Base-by-base conservation (phyloP, 192 early-diverging fungal species). In the Backusella parvicylindrica region DNA sequence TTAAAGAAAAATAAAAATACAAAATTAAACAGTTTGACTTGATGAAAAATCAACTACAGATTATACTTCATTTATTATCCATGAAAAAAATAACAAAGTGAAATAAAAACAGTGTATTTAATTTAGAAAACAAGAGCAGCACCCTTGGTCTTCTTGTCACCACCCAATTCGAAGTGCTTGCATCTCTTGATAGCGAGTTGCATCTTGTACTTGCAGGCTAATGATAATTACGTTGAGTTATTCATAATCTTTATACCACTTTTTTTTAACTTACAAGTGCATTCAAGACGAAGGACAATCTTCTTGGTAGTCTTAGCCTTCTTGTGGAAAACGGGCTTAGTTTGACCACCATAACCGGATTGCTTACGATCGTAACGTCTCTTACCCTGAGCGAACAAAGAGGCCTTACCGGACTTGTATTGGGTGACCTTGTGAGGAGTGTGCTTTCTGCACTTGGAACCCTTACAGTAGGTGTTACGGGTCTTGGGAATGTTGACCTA, bases 261-360 rank as follows among this genome's bases (percentile, higher is more conserved):
- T 12, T 60, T 26, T 23, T 23, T 5, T 60, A 26, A 68, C 67
- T 43, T 70, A 70, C 68, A 6, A 77, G 92, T 97, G 91, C 98
- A 99, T 88, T 99, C 97, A 49, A 99, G 89, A 91, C 96, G 95
- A 78, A 99, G 93, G 35, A 98, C 98, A 85, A 98, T 86, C 94
- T 99, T 99, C 92, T 98, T 99, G 88, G 96, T 99, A 79, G 98
- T 99, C 95, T 99, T 99, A 84, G 97, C 98, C 93, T 99, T 99
- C 93, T 99, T 99, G 95, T 98, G 97, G 96, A 99, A 99, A 81
- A 99, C 95, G 83, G 97, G 98, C 94, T 99, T 99, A 88, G 96
- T 98, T 89, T 99, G 98, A 91, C 98, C 98, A 95, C 98, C 98
- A 89, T 92, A 98, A 90, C 98, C 98, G 75, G 91, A 92, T 89